phyloP scores from a whole-genome alignment of 345 rosid genomes.

The Ailanthus altissimus region DNA sequence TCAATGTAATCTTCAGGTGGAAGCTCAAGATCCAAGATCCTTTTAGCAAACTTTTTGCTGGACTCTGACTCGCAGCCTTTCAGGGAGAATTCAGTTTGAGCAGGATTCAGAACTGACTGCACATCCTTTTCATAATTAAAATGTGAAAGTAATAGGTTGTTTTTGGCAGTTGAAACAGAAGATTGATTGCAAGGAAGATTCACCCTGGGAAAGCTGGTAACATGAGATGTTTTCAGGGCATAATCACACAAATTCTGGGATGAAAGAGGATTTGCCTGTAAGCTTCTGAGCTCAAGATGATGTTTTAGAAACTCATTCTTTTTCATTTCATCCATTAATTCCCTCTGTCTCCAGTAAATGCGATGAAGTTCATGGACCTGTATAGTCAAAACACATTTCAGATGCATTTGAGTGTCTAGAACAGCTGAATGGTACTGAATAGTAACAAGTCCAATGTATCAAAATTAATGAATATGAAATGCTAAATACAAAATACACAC shows the following conservation, averaged over 20 bases:
- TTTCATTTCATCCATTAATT: conserved; percentile 54
- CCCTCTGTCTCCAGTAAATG: conserved; percentile 53
- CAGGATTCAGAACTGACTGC: conserved; percentile 7
- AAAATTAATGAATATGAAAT: conserved; percentile 9
- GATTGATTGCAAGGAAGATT: conserved; percentile 30
- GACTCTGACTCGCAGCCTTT: conserved; percentile 26
- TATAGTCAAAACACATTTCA: conserved; percentile 17
- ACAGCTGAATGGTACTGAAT: background rate
- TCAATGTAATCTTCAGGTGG: conserved; percentile 45
- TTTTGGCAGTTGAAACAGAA: conserved; percentile 29
- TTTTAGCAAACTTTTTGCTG: conserved; percentile 40
- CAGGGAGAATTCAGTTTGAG: conserved; percentile 15
- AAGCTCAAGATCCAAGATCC: conserved; percentile 57
- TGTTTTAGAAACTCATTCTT: conserved; percentile 17
- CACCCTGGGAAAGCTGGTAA: conserved; percentile 18
- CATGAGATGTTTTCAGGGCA: conserved; percentile 14
- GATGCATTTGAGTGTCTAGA: conserved; percentile 12
- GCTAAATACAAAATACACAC: background rate
- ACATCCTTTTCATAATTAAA: conserved; percentile 18
- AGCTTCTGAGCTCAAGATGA: conserved; percentile 22
- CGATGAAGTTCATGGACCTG: conserved; percentile 67
- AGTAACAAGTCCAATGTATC: conserved; percentile 11
- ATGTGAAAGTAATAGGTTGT: conserved; percentile 8
- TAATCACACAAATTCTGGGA: conserved; percentile 18
- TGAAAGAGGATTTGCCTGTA: conserved; percentile 27